Conservation (phyloP, 768 basidiomycete genomes). For the Trametes cinnabarina region DNA sequence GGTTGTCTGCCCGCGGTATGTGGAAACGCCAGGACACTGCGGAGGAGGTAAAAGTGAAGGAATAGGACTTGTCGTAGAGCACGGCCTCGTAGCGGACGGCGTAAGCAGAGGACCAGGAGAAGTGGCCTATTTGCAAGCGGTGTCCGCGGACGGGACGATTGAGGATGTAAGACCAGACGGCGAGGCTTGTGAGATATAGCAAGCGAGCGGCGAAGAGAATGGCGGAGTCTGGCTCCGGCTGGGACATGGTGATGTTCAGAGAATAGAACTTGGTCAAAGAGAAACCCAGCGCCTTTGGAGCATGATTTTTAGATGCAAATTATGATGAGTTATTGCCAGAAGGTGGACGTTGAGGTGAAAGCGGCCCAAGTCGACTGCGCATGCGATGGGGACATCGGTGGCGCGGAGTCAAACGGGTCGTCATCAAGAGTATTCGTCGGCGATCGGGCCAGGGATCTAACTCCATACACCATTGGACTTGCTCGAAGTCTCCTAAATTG, state of each 20-base stretch:
- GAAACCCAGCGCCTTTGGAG: background rate
- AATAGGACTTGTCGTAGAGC: conserved; percentile 20
- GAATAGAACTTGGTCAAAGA: background rate
- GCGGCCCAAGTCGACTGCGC: background rate
- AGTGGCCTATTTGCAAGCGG: conserved; percentile 15
- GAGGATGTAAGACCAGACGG: conserved; percentile 16
- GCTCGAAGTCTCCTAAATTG: too few species aligned
- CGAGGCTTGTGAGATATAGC: background rate
- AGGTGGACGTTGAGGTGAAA: background rate
- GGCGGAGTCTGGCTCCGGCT: background rate
- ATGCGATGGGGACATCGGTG: background rate
- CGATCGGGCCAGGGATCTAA: background rate
- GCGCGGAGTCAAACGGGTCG: background rate
- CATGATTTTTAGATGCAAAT: background rate
- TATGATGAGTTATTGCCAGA: background rate
- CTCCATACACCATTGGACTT: too few species aligned
- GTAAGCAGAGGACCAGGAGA: conserved; percentile 11
- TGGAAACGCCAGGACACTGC: conserved; percentile 28
- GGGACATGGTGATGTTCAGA: too few species aligned
- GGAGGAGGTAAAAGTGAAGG: conserved; percentile 19
- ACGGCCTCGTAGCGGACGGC: conserved; percentile 21
- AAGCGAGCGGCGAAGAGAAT: conserved; percentile 1
- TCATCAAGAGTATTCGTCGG: background rate
- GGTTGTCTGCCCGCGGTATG: conserved; percentile 29
- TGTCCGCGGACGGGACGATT: conserved; percentile 17